Base-by-base conservation (phyloP, 768 basidiomycete genomes). In the Naganishia friedmannii region DNA sequence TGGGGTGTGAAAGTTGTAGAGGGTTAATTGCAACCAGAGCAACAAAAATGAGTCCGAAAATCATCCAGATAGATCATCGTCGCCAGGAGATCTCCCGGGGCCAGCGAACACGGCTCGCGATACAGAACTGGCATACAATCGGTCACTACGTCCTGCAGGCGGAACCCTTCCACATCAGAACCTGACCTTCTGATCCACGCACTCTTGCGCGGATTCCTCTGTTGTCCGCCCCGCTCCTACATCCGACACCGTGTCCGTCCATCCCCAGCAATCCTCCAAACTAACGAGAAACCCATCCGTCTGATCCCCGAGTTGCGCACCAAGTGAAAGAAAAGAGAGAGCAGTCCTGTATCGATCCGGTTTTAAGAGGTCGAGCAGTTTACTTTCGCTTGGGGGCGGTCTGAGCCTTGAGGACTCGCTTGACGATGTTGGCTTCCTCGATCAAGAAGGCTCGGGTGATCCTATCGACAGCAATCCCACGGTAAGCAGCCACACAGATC, bases 351-450 rank as follows among this genome's bases (percentile, higher is more conserved):
- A 37, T 37, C 34, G 34, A 37, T 37, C 12, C 34, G 6, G 34
- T 4, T 5, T 37, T 37, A 5, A 4, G 12, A 12, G n/a, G 29
- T 39, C 57, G 55, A 55, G n/a, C 12, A 28, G 32, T 69, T 53
- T 69, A 69, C 68, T 69, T 69, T 72, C 78, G 79, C 78, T 80
- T 80, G 65, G 69, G 58, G 63, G 73, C 72, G 72, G 78, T 74
- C 83, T 91, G 92, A 80, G 90, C 89, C 86, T 96, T 96, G 86
- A 97, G 93, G 76, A 98, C 95, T 84, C 88, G 90, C 89, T 99
- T 99, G 81, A 99, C 96, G 77, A 99, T 98, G 86, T 98, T 98
- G 54, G 96, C 96, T 86, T 99, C 96, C 86, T 98, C 96, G 48
- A 99, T 91, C 71, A 99, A 84, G 89, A 99, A 99, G 73, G 96